These are phyloP conservation scores for Crucibulum laeve DNA, from an alignment of 768 basidiomycete genomes.

Conservation along the genomic window DNA sequence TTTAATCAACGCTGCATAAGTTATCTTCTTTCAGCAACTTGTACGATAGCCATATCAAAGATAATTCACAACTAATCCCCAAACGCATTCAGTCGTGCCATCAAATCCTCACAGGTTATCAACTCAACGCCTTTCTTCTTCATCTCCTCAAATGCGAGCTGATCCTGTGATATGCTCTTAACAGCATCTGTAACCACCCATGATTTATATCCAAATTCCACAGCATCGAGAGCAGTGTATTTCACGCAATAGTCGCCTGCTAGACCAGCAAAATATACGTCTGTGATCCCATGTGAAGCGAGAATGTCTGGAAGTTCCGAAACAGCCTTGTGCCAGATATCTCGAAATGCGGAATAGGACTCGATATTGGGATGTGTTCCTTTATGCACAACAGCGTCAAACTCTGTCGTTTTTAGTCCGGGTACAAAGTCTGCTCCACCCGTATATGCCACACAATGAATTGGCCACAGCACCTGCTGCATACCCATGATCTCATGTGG, in stretches of 20 bases:
- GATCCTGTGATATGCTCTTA: conserved; percentile 32
- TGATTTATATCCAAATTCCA: conserved; percentile 42
- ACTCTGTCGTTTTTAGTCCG: conserved; percentile 35
- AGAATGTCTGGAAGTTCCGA: conserved; percentile 46
- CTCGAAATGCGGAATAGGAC: conserved; percentile 77
- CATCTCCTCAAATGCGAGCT: conserved; percentile 32
- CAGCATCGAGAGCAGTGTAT: conserved; percentile 49
- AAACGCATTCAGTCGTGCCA: conserved; percentile 4
- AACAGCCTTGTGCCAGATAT: conserved; percentile 43
- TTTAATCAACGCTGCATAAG: too few relatives aligned
- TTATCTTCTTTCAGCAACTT: background rate
- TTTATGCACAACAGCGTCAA: conserved; percentile 45
- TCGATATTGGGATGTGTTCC: conserved; percentile 60
- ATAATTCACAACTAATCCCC: conserved; percentile 1
- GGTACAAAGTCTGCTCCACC: conserved; percentile 59
- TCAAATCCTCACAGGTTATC: conserved; percentile 17
- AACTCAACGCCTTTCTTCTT: conserved; percentile 24
- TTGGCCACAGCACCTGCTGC: conserved; percentile 73
- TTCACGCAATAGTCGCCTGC: conserved; percentile 82
- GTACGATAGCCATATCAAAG: background rate
- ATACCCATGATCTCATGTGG: conserved; percentile 21
- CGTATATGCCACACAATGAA: conserved; percentile 65
- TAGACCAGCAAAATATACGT: conserved; percentile 61
- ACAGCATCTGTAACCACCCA: conserved; percentile 49
- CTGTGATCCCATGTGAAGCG: conserved; percentile 38